Evolutionary conservation across 192 early-diverging fungal species (phyloP).

Genomic region (Coemansia erecta): DNA sequence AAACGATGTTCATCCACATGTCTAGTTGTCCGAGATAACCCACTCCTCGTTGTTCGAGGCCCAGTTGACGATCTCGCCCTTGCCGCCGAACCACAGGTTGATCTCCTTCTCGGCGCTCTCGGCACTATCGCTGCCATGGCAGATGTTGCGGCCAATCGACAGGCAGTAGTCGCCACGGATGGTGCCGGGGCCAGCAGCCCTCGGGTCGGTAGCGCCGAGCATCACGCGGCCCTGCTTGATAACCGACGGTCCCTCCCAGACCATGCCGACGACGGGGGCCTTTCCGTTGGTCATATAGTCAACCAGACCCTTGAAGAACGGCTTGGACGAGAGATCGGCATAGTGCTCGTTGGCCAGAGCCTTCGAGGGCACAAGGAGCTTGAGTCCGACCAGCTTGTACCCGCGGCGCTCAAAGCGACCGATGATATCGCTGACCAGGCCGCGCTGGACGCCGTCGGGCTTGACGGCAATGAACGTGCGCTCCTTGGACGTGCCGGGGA

Average conservation of each 20-base stretch:
- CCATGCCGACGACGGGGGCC: constrained; percentile 78
- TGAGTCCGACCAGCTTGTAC: constrained; percentile 87
- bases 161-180: constrained; percentile 86
- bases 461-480: constrained; percentile 78
- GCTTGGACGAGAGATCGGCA: constrained; percentile 76
- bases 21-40: constrained; percentile 70
- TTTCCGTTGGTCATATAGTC: constrained; percentile 90
- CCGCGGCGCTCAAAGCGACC: constrained; percentile 83
- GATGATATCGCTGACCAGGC: constrained; percentile 84
- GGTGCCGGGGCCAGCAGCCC: constrained; percentile 80
- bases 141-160: constrained; percentile 76
- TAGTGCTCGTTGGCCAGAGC: constrained; percentile 83
- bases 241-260: constrained; percentile 86
- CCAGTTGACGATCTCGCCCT: constrained; percentile 64
- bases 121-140: constrained; percentile 85
- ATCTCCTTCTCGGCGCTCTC: constrained; percentile 84
- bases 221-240: constrained; percentile 84
- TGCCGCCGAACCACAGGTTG: constrained; percentile 68
- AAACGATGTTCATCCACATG: no score
- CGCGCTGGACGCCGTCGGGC: constrained; percentile 85
- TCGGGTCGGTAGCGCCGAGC: constrained; percentile 92
- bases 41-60: constrained; percentile 62
- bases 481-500: constrained; percentile 61
- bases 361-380: constrained; percentile 64
- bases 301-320: constrained; percentile 87